Evolutionary conservation across 2,329 filamentous ascomycete species (phyloP).

Genomic region (Claviceps sp.): DNA sequence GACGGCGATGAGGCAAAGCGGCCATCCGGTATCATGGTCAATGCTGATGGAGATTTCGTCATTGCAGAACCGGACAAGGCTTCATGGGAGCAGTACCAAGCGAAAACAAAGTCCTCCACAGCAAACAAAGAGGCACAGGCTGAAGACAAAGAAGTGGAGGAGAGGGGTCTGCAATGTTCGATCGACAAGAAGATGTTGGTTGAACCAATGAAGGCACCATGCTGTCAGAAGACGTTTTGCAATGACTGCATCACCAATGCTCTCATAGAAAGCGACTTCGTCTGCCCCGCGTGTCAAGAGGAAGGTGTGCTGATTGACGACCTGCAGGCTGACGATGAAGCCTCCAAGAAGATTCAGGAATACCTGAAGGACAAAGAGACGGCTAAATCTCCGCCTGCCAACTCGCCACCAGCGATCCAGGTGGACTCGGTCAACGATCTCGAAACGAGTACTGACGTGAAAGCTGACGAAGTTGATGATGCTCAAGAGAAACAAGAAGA

Average conservation of each 20-base stretch:
- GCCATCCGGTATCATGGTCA: constrained; percentile 88
- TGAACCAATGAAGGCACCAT: constrained; percentile 97
- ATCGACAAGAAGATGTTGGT: constrained; percentile 97
- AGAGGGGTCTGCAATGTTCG: constrained; percentile 79
- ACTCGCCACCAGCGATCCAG: constrained; percentile 16
- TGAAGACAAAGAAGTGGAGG: constrained; percentile 75
- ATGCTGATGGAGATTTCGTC: constrained; percentile 93
- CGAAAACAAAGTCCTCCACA: constrained; percentile 78
- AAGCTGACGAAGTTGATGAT: constrained; percentile 10
- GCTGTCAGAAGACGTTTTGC: constrained; percentile 97
- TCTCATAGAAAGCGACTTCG: constrained; percentile 94
- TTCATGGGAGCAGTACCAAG: constrained; percentile 94
- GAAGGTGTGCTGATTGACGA: constrained; percentile 91
- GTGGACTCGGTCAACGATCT: constrained; percentile 27
- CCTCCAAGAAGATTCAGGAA: constrained; percentile 61
- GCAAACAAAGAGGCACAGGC: constrained; percentile 64
- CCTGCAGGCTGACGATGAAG: constrained; percentile 69
- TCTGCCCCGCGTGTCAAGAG: constrained; percentile 82
- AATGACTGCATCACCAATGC: constrained; percentile 99
- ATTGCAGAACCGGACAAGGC: constrained; percentile 91
- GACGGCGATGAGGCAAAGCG: constrained; percentile 73
- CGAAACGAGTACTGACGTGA: constrained; percentile 21
- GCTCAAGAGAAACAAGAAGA: constrained; percentile 17
- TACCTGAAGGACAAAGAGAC: constrained; percentile 49
- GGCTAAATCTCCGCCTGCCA: constrained; percentile 25